Evolutionary conservation across 345 rosid genomes (phyloP).

Genomic region (Boechera divaricarpa): DNA sequence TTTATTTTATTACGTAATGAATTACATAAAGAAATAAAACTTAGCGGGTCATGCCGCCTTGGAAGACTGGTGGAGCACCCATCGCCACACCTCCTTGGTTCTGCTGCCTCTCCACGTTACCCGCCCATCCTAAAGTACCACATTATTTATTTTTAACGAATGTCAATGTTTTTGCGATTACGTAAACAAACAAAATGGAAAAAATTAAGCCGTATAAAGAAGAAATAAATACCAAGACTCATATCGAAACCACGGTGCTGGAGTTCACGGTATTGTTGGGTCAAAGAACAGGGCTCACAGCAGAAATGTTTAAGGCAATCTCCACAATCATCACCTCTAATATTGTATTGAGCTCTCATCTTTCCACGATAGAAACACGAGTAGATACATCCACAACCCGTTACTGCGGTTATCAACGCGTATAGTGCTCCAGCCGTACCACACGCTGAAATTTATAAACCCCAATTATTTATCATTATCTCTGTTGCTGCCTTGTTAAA

Average conservation of each 20-base stretch:
- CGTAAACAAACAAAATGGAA: not conserved
- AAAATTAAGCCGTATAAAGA: not conserved
- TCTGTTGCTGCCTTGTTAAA: not conserved
- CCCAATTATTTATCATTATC: not conserved
- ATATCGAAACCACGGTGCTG: conserved; percentile 52
- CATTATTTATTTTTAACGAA: not conserved
- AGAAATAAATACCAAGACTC: conserved; percentile 44
- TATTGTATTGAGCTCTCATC: conserved; percentile 53
- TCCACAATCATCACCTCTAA: conserved; percentile 47
- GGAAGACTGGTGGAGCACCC: conserved; percentile 46
- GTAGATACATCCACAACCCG: conserved; percentile 45
- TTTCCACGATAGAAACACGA: conserved; percentile 51
- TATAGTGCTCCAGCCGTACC: conserved; percentile 55
- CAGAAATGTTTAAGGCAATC: conserved; percentile 52
- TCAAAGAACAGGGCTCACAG: conserved; percentile 55
- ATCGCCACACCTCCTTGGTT: conserved; percentile 40
- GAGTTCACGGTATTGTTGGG: conserved; percentile 61
- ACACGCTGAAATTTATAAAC: conserved; percentile 41
- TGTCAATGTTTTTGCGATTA: not conserved
- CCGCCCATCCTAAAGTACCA: conserved; percentile 29
- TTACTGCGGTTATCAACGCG: conserved; percentile 20
- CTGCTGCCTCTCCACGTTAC: conserved; percentile 30
- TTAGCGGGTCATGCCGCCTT: conserved; percentile 43
- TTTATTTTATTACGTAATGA: not conserved
- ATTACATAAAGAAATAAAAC: not conserved